These are phyloP conservation scores for Aspergillus wentii DNA, from an alignment of 495 filamentous ascomycete genomes.

Conservation along the genomic window DNA sequence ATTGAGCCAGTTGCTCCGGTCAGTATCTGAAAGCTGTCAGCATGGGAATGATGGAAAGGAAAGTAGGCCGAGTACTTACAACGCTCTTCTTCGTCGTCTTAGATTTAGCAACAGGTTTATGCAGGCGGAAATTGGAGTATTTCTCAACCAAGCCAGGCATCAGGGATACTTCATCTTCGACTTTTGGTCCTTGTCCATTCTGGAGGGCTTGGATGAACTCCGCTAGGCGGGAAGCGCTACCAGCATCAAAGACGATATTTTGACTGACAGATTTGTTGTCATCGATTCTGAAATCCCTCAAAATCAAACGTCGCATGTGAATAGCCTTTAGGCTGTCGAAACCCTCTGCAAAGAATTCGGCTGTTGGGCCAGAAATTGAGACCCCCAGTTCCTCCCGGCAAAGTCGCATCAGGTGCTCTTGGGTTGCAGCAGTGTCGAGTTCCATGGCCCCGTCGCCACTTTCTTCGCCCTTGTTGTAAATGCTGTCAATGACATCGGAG, in stretches of 20 bases:
- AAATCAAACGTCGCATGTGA: constrained; percentile 47
- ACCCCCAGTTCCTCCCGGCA: constrained; percentile 37
- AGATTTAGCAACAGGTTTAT: constrained; percentile 20
- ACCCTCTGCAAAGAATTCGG: constrained; percentile 52
- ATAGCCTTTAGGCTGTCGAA: constrained; percentile 61
- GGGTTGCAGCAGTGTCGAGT: constrained; percentile 32
- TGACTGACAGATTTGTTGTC: constrained; percentile 21
- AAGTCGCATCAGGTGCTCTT: constrained; percentile 36
- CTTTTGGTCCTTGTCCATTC: constrained; percentile 15
- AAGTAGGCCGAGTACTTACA: no score
- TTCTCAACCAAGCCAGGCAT: constrained; percentile 46
- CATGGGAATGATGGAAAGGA: not conserved
- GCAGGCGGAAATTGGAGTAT: constrained; percentile 39
- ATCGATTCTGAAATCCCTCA: constrained; percentile 37
- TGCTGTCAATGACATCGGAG: constrained; percentile 38
- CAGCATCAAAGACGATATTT: constrained; percentile 51
- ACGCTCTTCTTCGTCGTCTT: constrained; percentile 29
- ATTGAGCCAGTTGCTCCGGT: constrained; percentile 58
- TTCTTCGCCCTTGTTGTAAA: constrained; percentile 37
- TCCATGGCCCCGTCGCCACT: constrained; percentile 18
- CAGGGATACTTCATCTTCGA: constrained; percentile 22
- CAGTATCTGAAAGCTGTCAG: constrained; percentile 38
- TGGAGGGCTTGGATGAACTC: constrained; percentile 38
- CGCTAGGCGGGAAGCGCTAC: constrained; percentile 41
- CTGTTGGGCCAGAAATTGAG: constrained; percentile 27